Percentiles rank a stretch among this genome's conserved stretches.
phyloP scores from a whole-genome alignment of 805 yeast species.

The Ogataea neopini region DNA sequence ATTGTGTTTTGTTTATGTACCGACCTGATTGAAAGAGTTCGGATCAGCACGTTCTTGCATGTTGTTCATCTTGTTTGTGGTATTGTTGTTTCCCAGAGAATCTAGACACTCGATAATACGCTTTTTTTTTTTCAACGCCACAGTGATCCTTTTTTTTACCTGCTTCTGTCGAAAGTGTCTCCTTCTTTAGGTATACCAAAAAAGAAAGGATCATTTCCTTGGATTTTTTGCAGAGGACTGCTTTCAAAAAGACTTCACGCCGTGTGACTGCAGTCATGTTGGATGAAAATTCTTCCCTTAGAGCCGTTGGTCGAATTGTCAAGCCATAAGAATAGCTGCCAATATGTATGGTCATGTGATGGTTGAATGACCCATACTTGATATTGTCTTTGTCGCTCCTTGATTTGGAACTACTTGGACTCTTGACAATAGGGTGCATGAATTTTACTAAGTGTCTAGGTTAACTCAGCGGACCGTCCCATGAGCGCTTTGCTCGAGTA shows the following conservation, averaged over 20 bases:
- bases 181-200: no score
- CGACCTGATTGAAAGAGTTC: not conserved
- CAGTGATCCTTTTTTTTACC: constrained; percentile 3
- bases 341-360: not conserved
- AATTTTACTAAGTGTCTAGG: not conserved
- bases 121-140: not conserved
- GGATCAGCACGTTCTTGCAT: not conserved
- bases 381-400: not conserved
- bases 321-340: constrained; percentile 1
- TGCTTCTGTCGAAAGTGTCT: not conserved
- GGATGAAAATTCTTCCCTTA: not conserved
- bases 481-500: constrained; percentile 10
- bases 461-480: constrained; percentile 11
- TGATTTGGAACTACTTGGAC: not conserved
- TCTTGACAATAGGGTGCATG: not conserved
- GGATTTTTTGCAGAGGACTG: constrained; percentile 1
- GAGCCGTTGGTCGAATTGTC: not conserved
- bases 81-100: not conserved
- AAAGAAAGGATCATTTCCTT: constrained; percentile 16
- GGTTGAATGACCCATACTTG: not conserved
- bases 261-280: not conserved
- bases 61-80: not conserved
- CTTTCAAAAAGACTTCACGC: constrained; percentile 8
- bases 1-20: not conserved
- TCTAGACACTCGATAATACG: not conserved